Evolutionary conservation across 2,329 filamentous ascomycete genomes (phyloP).

Genomic region (Microdochium trichocladiopsis): DNA sequence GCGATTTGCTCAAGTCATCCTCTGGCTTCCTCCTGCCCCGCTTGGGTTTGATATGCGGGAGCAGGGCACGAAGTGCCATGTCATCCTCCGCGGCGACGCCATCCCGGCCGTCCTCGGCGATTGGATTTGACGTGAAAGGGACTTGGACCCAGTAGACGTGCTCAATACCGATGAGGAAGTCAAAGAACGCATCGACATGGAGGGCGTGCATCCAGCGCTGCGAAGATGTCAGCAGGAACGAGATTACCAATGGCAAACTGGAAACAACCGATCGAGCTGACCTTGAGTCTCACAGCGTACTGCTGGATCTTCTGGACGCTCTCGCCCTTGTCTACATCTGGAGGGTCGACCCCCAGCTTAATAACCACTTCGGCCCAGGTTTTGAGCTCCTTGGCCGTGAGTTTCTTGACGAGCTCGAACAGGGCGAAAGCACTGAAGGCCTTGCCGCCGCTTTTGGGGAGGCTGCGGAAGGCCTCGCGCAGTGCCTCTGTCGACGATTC

Average conservation of each 20-base stretch:
- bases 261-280: constrained; percentile 25
- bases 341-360: constrained; percentile 81
- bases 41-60: constrained; percentile 66
- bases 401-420: constrained; percentile 70
- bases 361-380: constrained; percentile 88
- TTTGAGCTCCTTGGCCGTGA: constrained; percentile 78
- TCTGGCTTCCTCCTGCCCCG: constrained; percentile 57
- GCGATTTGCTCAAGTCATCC: constrained; percentile 42
- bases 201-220: constrained; percentile 95
- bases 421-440: constrained; percentile 72
- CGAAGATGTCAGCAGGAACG: neutral
- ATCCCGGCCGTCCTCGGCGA: constrained; percentile 63
- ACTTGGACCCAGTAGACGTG: constrained; percentile 77
- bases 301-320: constrained; percentile 92
- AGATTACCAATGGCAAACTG: too few species aligned
- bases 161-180: constrained; percentile 72
- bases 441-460: constrained; percentile 83
- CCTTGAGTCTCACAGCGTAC: constrained; percentile 87
- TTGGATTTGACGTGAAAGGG: constrained; percentile 56
- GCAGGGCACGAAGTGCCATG: constrained; percentile 73
- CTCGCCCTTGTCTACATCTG: constrained; percentile 74
- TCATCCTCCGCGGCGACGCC: constrained; percentile 83
- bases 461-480: constrained; percentile 67
- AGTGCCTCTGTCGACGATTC: constrained; percentile 64
- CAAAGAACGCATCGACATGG: constrained; percentile 92